Base-by-base conservation (phyloP, 2,329 filamentous ascomycete species). In the Orbilia javanica region DNA sequence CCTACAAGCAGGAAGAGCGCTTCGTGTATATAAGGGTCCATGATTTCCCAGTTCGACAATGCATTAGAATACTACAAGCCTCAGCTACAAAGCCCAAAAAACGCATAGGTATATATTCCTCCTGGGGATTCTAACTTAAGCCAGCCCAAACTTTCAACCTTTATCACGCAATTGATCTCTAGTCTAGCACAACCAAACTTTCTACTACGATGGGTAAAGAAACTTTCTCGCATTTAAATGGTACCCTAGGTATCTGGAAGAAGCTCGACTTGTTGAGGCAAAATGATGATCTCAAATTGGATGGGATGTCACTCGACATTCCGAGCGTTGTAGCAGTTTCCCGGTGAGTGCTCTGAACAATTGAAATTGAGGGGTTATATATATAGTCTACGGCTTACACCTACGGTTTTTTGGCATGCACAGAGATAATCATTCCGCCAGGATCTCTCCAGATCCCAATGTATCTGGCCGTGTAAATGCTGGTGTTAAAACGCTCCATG, bases 251-350 rank as follows among this genome's bases (percentile, higher is more conserved):
- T 22, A 53, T 22, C 48, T 53, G 48, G 48, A 3, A 27, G 4
- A 53, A 53, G 18, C 20, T 53, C 8, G 48, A 53, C 13, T 2
- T 11, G 20, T 18, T 57, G 6, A 57, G 25, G 15, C 52, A 31
- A 18, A 27, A 42, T 42, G n/a, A n/a, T 7, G 13, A n/a, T 42
- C 39, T 42, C 4, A 42, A 18, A 2, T 42, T 65, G 39, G 62
- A 65, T 34, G 62, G 62, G 11, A 18, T 44, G 39, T 50, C 62
- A 4, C 39, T 50, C 8, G 25, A 22, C 7, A 65, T 65, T 48
- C 42, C 62, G 31, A 31, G 25, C 20, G 62, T 65, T 10, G 22
- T 65, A 15, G 62, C 62, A 65, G 42, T 29, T 11, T 27, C 36
- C 29, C 36, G 36, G 60, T 64, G 25, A 64, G 60, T 64, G n/a